phyloP scores from a whole-genome alignment of 768 basidiomycete species.

The Boletus rubescentipes region DNA sequence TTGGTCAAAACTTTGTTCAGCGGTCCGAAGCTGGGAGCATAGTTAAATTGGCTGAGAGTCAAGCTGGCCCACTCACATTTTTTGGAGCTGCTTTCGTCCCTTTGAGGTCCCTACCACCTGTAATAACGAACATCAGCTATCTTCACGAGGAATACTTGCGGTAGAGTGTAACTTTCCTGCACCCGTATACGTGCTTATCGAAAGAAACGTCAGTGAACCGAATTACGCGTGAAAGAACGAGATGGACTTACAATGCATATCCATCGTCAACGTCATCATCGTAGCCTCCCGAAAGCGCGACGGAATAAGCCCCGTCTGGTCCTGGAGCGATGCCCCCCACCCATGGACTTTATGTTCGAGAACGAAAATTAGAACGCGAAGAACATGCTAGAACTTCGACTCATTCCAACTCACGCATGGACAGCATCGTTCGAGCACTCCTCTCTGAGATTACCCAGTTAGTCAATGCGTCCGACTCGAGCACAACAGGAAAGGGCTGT shows the following conservation, averaged over 20 bases:
- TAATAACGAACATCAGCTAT: not conserved
- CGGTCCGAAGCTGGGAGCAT: conserved; percentile 71
- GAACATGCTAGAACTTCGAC: not conserved
- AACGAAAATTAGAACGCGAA: not conserved
- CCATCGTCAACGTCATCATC: conserved; percentile 83
- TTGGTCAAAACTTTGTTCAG: conserved; percentile 83
- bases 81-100: conserved; percentile 82
- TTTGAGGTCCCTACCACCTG: conserved; percentile 82
- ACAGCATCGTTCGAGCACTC: conserved; percentile 75
- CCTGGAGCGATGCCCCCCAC: conserved; percentile 75
- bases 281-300: conserved; percentile 88
- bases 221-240: not conserved
- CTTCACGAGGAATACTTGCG: not conserved
- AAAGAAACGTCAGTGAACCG: not conserved
- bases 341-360: conserved; percentile 53
- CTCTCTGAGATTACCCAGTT: conserved; percentile 32
- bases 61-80: conserved; percentile 53
- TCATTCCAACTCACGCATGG: conserved; percentile 69
- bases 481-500: conserved; percentile 19
- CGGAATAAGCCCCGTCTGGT: conserved; percentile 72
- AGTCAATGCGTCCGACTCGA: not conserved
- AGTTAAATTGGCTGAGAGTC: not conserved
- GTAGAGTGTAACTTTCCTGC: conserved; percentile 45
- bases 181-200: conserved; percentile 71
- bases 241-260: conserved; percentile 69